Percentiles rank a stretch among this genome's conserved stretches.
Evolutionary conservation across 2,329 filamentous ascomycete species (phyloP).

Genomic region (Trichophyton verrucosum): DNA sequence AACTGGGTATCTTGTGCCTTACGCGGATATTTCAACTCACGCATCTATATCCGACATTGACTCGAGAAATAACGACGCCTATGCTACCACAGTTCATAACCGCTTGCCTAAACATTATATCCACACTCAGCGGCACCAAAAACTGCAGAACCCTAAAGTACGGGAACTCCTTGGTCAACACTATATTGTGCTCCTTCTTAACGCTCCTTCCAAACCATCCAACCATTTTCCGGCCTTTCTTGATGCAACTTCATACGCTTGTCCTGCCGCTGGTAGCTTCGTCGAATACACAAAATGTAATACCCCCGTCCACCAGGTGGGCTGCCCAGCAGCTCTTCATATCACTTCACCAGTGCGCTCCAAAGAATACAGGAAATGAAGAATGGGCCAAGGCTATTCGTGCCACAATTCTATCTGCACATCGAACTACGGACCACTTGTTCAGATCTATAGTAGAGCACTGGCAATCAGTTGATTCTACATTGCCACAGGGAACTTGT

Average conservation of each 20-base stretch:
- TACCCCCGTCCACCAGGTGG: slow-evolving; percentile 42
- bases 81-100: slow-evolving; percentile 63
- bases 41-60: slow-evolving; percentile 67
- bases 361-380: slow-evolving; percentile 62
- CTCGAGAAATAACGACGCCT: slow-evolving; percentile 79
- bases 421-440: slow-evolving; percentile 60
- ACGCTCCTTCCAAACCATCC: slow-evolving; percentile 67
- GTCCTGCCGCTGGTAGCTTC: slow-evolving; percentile 51
- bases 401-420: slow-evolving; percentile 50
- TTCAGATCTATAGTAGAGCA: slow-evolving; percentile 70
- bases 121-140: slow-evolving; percentile 33
- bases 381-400: slow-evolving; percentile 65
- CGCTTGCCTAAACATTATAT: slow-evolving; percentile 55
- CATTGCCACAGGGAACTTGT: slow-evolving; percentile 21
- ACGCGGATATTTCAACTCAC: slow-evolving; percentile 75
- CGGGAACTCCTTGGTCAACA: slow-evolving; percentile 46
- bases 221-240: slow-evolving; percentile 67
- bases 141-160: slow-evolving; percentile 25
- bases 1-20: slow-evolving; percentile 62
- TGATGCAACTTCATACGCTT: slow-evolving; percentile 53
- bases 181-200: slow-evolving; percentile 58
- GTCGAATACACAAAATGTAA: slow-evolving; percentile 40
- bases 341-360: slow-evolving; percentile 64
- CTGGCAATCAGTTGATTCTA: slow-evolving; percentile 56
- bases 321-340: slow-evolving; percentile 55